A percentile compares a stretch with the other conserved stretches of the same genome.
These are phyloP conservation scores for Dioscorea cayenensis DNA, from an alignment of 116 monocot species.

Conservation along the genomic window DNA sequence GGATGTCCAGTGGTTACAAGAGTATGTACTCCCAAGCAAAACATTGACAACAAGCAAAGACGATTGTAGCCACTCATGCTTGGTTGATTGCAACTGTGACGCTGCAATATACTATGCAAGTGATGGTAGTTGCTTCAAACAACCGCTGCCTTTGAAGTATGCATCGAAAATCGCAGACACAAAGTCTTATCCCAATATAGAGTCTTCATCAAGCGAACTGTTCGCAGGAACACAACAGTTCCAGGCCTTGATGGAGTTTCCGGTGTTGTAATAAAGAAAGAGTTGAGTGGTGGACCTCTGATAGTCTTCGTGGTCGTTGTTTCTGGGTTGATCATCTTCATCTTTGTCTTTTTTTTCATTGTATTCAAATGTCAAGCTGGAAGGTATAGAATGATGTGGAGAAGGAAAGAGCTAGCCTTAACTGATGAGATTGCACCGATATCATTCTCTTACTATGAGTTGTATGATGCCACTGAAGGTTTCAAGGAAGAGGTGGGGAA, in stretches of 20 bases:
- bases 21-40: background rate
- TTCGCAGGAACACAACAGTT: background rate
- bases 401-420: background rate
- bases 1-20: background rate
- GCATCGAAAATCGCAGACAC: background rate
- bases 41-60: background rate
- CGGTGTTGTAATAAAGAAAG: no score
- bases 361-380: no score
- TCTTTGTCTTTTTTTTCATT: no score
- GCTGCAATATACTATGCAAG: background rate
- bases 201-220: conserved; percentile 3
- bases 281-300: no score
- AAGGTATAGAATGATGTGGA: no score
- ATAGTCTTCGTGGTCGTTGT: no score
- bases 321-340: no score
- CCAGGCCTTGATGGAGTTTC: background rate
- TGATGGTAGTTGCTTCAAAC: background rate
- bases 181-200: background rate
- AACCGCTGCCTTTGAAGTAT: conserved; percentile 11
- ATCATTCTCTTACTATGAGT: conserved; percentile 5
- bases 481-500: conserved; percentile 16
- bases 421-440: background rate
- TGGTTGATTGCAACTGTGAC: conserved; percentile 4
- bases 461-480: background rate
- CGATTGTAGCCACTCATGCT: conserved; percentile 2